Evolutionary conservation across 768 basidiomycete genomes (phyloP), one percentile per base, ranked within the genome.

Genomic region (Termitomyces sp.): DNA sequence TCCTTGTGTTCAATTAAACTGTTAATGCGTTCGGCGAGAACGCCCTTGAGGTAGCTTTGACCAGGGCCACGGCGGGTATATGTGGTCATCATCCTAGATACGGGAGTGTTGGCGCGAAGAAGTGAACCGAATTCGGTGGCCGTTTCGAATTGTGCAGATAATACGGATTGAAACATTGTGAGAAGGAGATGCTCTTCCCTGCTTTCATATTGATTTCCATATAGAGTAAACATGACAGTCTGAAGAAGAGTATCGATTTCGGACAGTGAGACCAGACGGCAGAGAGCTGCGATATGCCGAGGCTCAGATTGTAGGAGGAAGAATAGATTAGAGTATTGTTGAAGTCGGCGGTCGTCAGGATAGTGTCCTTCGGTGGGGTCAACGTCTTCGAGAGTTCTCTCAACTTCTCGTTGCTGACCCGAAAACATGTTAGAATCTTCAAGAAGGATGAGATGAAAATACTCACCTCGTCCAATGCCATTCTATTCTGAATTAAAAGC

Each of bases 81-180:
- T 19, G 97, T 98, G 45, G 97, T 99, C 97, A 99, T 99, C 97
- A 99, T 99, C 40, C 97, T 88, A 49, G 94, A 98, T 23, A 99
- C 97, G 47, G 97, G 97, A 50, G 97, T 99, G 73, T 99, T 99
- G 58, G 97, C 97, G 53, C 97, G 91, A 30, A 99, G 84, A 11
- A 99, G 81, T 5, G 96, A 98, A n/a, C 96, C 95, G 64, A 99
- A 98, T 71, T 99, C 97, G 53, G 94, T 96, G 15, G 97, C 94
- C 2, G 93, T 98, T 73, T 99, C 97, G 76, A 99, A 99, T 72
- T 99, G 97, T 26, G 97, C 96, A 46, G 96, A 95, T 5, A 99
- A 79, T 11, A 99, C 97, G 64, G 93, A 94, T 77, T 99, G 90
- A 75, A 99, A 99, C 97, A 99, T 99, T 52, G 97, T 98, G 61